A percentile compares a stretch with the other conserved stretches of the same genome.
These are phyloP conservation scores for Echites panduratus DNA, from an alignment of 257 asterid species.

Conservation along the genomic window DNA sequence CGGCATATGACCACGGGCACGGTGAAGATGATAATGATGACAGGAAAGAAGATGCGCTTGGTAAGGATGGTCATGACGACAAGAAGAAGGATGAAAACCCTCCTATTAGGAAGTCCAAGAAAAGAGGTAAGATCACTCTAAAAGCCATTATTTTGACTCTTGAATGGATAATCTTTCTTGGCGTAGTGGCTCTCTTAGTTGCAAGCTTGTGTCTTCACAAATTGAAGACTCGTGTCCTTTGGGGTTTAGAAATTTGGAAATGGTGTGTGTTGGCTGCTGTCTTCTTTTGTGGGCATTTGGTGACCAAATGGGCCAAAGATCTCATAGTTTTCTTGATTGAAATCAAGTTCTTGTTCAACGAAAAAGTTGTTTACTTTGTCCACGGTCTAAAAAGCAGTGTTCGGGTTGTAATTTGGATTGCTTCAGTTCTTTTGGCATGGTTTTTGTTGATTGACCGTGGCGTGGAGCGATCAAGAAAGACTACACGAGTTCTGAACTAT, in stretches of 20 bases:
- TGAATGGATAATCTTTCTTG: conserved; percentile 18
- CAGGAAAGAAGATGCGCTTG: background rate
- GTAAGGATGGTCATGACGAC: background rate
- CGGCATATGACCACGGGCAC: background rate
- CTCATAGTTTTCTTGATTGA: conserved; percentile 25
- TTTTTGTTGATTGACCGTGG: conserved; percentile 9
- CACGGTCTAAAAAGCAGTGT: conserved; percentile 26
- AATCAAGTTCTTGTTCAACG: conserved; percentile 21
- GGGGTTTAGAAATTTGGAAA: conserved; percentile 28
- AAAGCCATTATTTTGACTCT: conserved; percentile 11
- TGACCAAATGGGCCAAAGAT: conserved; percentile 23
- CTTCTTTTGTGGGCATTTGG: conserved; percentile 22
- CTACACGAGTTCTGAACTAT: conserved; percentile 8
- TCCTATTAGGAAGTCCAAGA: background rate
- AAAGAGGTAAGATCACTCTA: conserved; percentile 15
- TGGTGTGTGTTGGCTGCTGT: conserved; percentile 26
- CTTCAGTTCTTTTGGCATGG: conserved; percentile 23
- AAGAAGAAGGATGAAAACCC: background rate
- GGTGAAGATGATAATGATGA: background rate
- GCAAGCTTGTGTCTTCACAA: conserved; percentile 9
- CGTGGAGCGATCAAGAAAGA: conserved; percentile 3
- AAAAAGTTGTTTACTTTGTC: conserved; percentile 24
- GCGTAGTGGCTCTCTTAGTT: conserved; percentile 9
- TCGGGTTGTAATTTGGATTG: conserved; percentile 22
- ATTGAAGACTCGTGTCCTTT: background rate